phyloP scores from a whole-genome alignment of 2,329 filamentous ascomycete species.

The Xylaria polymorpha region DNA sequence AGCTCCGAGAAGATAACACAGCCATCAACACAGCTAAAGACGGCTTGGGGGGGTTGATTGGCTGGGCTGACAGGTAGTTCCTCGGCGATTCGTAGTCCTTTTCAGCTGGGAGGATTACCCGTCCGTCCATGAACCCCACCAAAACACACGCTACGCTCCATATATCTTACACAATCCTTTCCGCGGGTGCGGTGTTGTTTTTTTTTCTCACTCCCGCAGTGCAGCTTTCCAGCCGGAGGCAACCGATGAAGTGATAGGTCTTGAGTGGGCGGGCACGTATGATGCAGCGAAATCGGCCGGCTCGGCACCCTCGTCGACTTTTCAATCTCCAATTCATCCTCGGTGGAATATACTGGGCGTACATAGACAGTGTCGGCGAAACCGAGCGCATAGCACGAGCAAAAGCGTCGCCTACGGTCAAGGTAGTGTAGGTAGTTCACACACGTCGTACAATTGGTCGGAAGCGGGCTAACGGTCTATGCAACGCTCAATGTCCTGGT shows the following conservation, averaged over 20 bases:
- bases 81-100: conserved; percentile 43
- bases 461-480: conserved; percentile 20
- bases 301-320: conserved; percentile 14
- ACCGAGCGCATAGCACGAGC: conserved; percentile 26
- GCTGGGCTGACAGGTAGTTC: conserved; percentile 40
- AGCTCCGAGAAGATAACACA: background rate
- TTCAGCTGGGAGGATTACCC: conserved; percentile 41
- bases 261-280: background rate
- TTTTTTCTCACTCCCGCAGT: conserved; percentile 1
- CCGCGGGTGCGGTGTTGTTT: background rate
- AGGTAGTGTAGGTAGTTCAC: conserved; percentile 13
- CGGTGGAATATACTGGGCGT: background rate
- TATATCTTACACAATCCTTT: conserved; percentile 18
- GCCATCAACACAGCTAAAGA: background rate
- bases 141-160: background rate
- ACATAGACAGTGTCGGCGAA: conserved; percentile 28
- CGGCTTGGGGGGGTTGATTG: conserved; percentile 39
- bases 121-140: conserved; percentile 8
- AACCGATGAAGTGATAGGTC: conserved; percentile 24
- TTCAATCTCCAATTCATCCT: background rate
- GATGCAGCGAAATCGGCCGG: conserved; percentile 10
- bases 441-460: conserved; percentile 10
- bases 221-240: conserved; percentile 24
- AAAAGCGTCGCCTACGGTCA: background rate
- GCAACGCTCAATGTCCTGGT: conserved; percentile 7